These are phyloP conservation scores for Corylus avellana DNA, from an alignment of 306 rosid species.

Conservation along the genomic window DNA sequence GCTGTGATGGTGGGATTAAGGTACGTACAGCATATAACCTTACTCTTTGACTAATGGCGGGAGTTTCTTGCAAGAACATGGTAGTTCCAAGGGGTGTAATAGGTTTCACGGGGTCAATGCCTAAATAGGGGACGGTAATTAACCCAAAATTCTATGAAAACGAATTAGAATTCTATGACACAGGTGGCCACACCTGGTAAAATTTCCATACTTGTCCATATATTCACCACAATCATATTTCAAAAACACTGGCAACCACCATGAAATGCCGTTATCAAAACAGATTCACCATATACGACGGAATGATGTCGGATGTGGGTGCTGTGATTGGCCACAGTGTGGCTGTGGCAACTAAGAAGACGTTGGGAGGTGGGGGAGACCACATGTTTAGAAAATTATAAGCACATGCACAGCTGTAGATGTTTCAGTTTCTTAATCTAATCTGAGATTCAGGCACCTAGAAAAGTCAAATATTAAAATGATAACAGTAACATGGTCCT, in stretches of 20 bases:
- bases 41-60: too few species aligned
- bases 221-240: background rate
- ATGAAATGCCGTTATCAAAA: slow-evolving; percentile 33
- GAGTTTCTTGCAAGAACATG: too few species aligned
- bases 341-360: slow-evolving; percentile 17
- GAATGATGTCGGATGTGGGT: slow-evolving; percentile 10
- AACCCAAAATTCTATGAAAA: background rate
- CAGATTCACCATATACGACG: background rate
- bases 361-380: slow-evolving; percentile 3
- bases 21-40: too few species aligned
- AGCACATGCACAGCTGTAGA: slow-evolving; percentile 25
- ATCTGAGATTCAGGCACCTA: slow-evolving; percentile 10
- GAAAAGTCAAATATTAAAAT: background rate
- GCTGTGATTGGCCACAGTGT: slow-evolving; percentile 30
- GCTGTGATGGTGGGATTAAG: too few species aligned
- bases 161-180: slow-evolving; percentile 15
- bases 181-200: background rate
- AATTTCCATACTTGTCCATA: slow-evolving; percentile 7
- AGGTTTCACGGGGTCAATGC: too few species aligned
- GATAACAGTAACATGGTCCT: background rate
- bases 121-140: too few species aligned
- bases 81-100: too few species aligned
- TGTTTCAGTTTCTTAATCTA: slow-evolving; percentile 17
- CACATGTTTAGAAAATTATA: background rate
- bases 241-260: slow-evolving; percentile 21